These are phyloP conservation scores for Boletus tomentosulus DNA, from an alignment of 768 basidiomycete genomes.

Conservation along the genomic window DNA sequence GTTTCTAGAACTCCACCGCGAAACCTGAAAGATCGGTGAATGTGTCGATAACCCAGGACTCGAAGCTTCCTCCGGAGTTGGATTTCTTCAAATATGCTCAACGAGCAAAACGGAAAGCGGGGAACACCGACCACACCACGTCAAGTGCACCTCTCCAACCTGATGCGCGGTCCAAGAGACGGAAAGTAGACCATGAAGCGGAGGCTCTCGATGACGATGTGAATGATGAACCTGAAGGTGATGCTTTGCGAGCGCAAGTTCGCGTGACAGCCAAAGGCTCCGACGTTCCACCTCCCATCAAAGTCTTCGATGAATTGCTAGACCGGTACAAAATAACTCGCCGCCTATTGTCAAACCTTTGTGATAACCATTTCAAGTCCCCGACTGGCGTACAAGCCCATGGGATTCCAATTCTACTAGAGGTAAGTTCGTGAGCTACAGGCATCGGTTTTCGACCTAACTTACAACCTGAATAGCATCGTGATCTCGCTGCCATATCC, in stretches of 20 bases:
- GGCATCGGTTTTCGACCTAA: neutral
- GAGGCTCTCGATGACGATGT: constrained; percentile 18
- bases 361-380: constrained; percentile 50
- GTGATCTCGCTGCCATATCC: constrained; percentile 90
- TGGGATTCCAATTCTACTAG: constrained; percentile 74
- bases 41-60: constrained; percentile 27
- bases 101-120: constrained; percentile 48
- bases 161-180: constrained; percentile 24
- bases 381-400: constrained; percentile 84
- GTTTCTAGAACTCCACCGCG: constrained; percentile 23
- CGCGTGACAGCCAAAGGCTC: constrained; percentile 73
- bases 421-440: constrained; percentile 42
- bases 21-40: constrained; percentile 22
- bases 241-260: constrained; percentile 40
- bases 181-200: constrained; percentile 25
- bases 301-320: constrained; percentile 56
- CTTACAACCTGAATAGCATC: constrained; percentile 41
- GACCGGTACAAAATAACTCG: constrained; percentile 56
- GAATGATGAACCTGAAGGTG: constrained; percentile 21
- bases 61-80: constrained; percentile 67
- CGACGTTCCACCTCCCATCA: constrained; percentile 56
- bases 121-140: constrained; percentile 12
- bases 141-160: constrained; percentile 8
- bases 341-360: constrained; percentile 62
- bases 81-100: constrained; percentile 92